Evolutionary conservation across 116 monocot genomes (phyloP), one percentile per base, ranked within the genome.

Genomic region (Iris pallida): DNA sequence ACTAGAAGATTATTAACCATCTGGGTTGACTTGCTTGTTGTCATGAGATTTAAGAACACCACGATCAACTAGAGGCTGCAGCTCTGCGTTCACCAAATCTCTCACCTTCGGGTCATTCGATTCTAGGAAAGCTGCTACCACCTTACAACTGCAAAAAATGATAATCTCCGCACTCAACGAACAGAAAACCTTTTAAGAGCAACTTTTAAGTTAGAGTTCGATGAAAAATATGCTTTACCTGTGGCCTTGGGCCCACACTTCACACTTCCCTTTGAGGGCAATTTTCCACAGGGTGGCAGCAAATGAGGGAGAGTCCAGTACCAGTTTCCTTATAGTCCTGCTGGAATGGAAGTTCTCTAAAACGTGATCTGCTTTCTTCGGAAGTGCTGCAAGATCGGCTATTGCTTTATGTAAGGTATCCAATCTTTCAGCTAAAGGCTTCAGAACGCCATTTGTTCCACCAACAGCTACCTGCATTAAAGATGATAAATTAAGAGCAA

Each of bases 281-380:
- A 12, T 73, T 55, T 76, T 88, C 92, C 92, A 97, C 20, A 97
- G 68, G 7, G 73, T 78, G 48, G 69, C 49, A 11, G 92, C 90
- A 75, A 97, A 92, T 12, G 69, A n/a, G 13, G 86, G 85, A 68
- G 71, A 85, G 7, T 84, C 80, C 1, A 97, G 77, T 41, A 97
- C 49, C 16, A 97, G 81, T 72, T 85, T 97, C 71, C 88, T 82
- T 42, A 97, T 92, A 18, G 81, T 82, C 57, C 92, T 72, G 74
- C 89, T 92, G 49, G 92, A 86, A 61, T 92, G 85, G 65, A 92
- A 92, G 66, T 97, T 86, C 68, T 81, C 81, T 41, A 97, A 82
- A 11, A 85, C 69, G 65, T 97, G 97, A 30, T 91, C 82, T 43
- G 47, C 63, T 1, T 61, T 59, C 59, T 81, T 92, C 0, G 87